These are phyloP conservation scores for Alternaria rosae DNA, from an alignment of 2,329 filamentous ascomycete genomes.

Conservation along the genomic window DNA sequence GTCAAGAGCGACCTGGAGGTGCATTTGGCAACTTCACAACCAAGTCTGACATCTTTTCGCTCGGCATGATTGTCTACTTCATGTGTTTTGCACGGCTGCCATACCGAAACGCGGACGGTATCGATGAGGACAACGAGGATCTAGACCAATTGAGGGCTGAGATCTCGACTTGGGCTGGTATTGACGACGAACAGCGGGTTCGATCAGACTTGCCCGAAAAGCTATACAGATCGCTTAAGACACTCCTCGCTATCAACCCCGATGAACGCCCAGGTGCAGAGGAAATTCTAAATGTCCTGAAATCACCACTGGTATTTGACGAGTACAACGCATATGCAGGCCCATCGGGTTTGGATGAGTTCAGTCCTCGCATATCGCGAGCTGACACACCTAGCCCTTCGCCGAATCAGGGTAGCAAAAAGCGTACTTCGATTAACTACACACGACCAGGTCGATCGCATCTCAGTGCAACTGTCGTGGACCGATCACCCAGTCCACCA, in stretches of 20 bases:
- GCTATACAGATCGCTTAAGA: conserved; percentile 84
- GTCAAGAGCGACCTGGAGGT: conserved; percentile 67
- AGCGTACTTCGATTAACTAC: conserved; percentile 37
- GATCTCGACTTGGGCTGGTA: conserved; percentile 86
- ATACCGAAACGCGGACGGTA: conserved; percentile 80
- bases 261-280: conserved; percentile 80
- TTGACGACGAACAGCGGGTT: conserved; percentile 76
- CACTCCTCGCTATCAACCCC: conserved; percentile 79
- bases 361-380: conserved; percentile 53
- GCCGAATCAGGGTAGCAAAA: conserved; percentile 32
- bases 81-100: conserved; percentile 93
- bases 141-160: conserved; percentile 84
- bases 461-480: conserved; percentile 41
- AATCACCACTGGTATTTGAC: conserved; percentile 66
- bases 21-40: conserved; percentile 91
- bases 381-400: conserved; percentile 52
- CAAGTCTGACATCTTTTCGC: conserved; percentile 97
- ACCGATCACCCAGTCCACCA: conserved; percentile 47
- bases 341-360: conserved; percentile 40
- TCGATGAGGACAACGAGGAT: conserved; percentile 92
- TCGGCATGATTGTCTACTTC: conserved; percentile 98
- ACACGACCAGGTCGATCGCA: conserved; percentile 42
- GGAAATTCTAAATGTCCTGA: conserved; percentile 82
- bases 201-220: conserved; percentile 84
- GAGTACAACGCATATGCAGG: conserved; percentile 52